phyloP scores from a whole-genome alignment of 192 early-diverging fungal species.

The Chytriomyces hyalinus region DNA sequence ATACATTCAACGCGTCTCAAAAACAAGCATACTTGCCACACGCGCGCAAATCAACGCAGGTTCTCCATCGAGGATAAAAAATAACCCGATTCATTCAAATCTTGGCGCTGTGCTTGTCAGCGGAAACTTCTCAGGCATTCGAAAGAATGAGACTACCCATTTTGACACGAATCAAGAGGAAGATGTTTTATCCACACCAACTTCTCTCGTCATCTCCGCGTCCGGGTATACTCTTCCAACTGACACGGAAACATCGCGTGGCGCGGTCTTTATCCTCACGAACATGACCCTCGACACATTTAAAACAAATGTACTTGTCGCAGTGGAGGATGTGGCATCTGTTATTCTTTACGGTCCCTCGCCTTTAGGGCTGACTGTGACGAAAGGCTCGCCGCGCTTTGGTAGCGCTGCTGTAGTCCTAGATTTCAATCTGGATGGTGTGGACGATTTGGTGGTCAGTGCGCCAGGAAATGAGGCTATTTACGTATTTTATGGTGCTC shows the following conservation, averaged over 20 bases:
- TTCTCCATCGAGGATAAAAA: too few species aligned
- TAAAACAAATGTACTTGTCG: too few species aligned
- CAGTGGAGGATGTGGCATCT: conserved; percentile 2
- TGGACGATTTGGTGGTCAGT: conserved; percentile 83
- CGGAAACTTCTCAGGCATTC: conserved; percentile 73
- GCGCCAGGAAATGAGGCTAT: conserved; percentile 49
- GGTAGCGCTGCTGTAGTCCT: conserved; percentile 77
- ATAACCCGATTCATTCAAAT: conserved; percentile 50
- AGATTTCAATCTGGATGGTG: conserved; percentile 84
- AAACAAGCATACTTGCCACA: conserved; percentile 8
- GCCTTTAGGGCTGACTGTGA: too few species aligned
- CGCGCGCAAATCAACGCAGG: too few species aligned
- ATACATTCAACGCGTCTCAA: conserved; percentile 2
- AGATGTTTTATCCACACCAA: not conserved
- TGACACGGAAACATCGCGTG: conserved; percentile 12
- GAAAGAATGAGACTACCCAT: too few species aligned
- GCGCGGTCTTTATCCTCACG: conserved; percentile 40
- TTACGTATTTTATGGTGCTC: conserved; percentile 31
- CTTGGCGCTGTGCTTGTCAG: conserved; percentile 67
- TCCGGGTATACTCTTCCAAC: conserved; percentile 38
- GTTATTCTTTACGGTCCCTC: conserved; percentile 9
- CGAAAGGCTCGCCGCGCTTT: conserved; percentile 54
- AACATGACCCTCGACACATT: not conserved
- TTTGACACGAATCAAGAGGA: not conserved
- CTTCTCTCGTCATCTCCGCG: conserved; percentile 35